Evolutionary conservation across 75 land plant species (phyloP).

Genomic region (Larix kaempferi): DNA sequence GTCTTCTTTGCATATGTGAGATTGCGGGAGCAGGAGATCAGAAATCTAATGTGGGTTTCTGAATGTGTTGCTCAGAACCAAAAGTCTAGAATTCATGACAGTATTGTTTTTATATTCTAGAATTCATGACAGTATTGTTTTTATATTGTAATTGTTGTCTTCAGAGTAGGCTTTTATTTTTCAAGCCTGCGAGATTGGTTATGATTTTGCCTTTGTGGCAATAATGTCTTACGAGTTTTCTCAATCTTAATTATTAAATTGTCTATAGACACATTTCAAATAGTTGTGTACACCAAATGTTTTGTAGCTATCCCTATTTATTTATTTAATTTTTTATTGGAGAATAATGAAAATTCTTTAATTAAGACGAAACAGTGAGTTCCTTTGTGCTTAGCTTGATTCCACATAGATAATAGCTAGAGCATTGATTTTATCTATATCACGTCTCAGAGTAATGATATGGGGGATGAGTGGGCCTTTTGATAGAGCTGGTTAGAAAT

Average conservation of each 20-base stretch:
- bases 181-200: background rate
- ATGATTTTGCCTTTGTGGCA: conserved; percentile 1
- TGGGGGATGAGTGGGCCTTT: background rate
- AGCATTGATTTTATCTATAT: background rate
- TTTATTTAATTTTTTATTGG: background rate
- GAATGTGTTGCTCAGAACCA: conserved; percentile 93
- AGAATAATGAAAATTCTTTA: background rate
- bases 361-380: background rate
- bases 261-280: background rate
- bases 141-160: conserved; percentile 45
- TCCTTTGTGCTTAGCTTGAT: background rate
- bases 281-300: background rate
- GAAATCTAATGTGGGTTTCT: conserved; percentile 90
- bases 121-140: conserved; percentile 86
- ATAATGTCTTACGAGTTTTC: conserved; percentile 1
- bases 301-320: background rate
- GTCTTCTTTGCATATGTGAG: conserved; percentile 88
- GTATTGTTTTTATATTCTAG: conserved; percentile 84
- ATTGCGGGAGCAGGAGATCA: conserved; percentile 81
- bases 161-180: background rate
- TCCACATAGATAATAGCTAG: background rate
- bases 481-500: too few species aligned
- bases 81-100: conserved; percentile 82
- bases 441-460: background rate
- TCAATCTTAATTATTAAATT: background rate